Base-by-base conservation (phyloP, 1,284 basidiomycete species). In the Ceratorhiza oryzae-sativae region DNA sequence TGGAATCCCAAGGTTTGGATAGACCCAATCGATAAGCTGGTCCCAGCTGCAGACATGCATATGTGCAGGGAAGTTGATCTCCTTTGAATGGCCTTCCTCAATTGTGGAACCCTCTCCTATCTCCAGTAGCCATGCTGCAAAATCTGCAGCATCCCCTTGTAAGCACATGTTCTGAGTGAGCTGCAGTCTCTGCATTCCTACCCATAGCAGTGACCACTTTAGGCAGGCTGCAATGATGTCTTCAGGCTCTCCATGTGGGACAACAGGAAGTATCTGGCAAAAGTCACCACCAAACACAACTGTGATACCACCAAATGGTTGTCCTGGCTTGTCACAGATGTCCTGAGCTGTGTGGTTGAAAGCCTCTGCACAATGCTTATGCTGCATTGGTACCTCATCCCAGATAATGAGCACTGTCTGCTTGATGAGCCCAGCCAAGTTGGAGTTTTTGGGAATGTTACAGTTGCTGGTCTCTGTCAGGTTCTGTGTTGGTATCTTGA, bases 241-340 rank as follows among this genome's bases (percentile, higher is more conserved):
- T 51, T 79, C 76, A 55, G 78, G 73, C 0, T 76, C 73, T 0
- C 82, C 82, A 72, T 78, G 76, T 0, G 75, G 72, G 56, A 84
- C 74, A 1, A 84, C 83, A 30, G 83, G 83, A 1, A 84, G 77
- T 0, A 75, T 79, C 73, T 85, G 83, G 48, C 80, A 79, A 68
- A 80, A 84, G 63, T 84, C 82, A 1, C 83, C 83, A 46, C 81
- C 80, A 75, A 84, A 80, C 0, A 84, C 71, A 0, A 82, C 73
- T 51, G 80, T 79, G 0, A 82, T 75, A 2, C 83, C 83, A 18
- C 81, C 83, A 80, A 84, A 85, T 2, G 78, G 77, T 0, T 12
- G 1, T 36, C 78, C 63, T 0, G 42, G 56, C 45, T 42, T n/a
- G 27, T 78, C 58, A 0, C 73, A 59, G 8, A 84, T 56, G 55